A percentile compares a stretch with the other conserved stretches of the same genome.
phyloP scores from a whole-genome alignment of 2,329 filamentous ascomycete species.

The Trichoderma cornu-damae region DNA sequence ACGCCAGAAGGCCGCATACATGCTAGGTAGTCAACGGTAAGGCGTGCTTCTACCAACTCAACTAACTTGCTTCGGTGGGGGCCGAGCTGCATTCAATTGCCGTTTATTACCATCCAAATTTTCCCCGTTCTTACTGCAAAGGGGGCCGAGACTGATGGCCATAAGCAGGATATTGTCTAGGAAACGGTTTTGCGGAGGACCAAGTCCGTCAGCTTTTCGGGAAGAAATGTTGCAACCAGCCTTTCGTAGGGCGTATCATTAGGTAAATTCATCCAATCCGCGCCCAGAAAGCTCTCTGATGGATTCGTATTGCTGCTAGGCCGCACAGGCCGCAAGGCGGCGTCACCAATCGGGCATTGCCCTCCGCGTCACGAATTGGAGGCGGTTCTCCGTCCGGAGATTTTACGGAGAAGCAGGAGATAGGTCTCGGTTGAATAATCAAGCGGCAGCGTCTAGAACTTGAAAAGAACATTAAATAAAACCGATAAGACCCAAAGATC shows the following conservation, averaged over 20 bases:
- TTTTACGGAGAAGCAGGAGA: neutral
- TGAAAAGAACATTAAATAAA: neutral
- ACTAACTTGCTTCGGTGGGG: neutral
- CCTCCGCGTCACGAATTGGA: neutral
- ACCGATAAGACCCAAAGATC: neutral
- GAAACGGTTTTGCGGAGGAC: neutral
- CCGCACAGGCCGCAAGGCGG: conserved; percentile 1
- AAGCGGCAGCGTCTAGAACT: neutral
- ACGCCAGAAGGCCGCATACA: neutral
- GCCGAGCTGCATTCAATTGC: neutral
- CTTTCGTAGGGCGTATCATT: neutral
- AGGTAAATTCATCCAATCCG: neutral
- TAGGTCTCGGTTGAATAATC: conserved; percentile 2
- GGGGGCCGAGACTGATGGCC: neutral
- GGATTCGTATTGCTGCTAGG: neutral
- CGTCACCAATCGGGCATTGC: neutral
- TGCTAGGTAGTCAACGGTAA: neutral
- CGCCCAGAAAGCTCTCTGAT: neutral
- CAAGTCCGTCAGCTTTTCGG: neutral
- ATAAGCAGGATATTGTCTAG: neutral
- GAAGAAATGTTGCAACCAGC: neutral
- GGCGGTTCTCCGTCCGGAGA: neutral
- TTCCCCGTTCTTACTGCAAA: neutral
- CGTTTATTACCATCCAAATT: neutral
- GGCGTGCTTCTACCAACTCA: neutral